A percentile compares a stretch with the other conserved stretches of the same genome.
Evolutionary conservation across 768 basidiomycete species (phyloP).

Genomic region (Naganishia antarctica): DNA sequence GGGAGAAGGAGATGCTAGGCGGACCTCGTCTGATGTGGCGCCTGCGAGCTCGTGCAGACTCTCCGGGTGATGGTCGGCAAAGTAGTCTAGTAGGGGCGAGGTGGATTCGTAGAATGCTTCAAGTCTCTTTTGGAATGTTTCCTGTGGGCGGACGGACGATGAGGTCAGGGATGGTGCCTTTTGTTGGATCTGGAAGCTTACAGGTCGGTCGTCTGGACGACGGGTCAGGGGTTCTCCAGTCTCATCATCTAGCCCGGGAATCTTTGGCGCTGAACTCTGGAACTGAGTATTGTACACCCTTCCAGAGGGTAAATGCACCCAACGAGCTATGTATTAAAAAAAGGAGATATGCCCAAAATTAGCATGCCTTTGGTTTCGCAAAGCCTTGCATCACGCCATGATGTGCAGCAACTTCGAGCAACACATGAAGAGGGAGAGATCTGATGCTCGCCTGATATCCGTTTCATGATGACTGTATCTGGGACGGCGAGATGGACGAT

Average conservation of each 20-base stretch:
- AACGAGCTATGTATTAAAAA: constrained; percentile 49
- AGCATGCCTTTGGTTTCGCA: too few species aligned
- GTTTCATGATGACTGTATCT: constrained; percentile 47
- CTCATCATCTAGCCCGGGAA: constrained; percentile 46
- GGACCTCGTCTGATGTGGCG: constrained; percentile 50
- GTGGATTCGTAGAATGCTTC: constrained; percentile 49
- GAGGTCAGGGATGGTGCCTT: neutral
- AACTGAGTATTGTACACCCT: constrained; percentile 49
- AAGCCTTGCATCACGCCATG: too few species aligned
- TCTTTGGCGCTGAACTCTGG: constrained; percentile 41
- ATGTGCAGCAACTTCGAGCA: neutral
- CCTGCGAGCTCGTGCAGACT: constrained; percentile 45
- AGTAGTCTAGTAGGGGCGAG: constrained; percentile 48
- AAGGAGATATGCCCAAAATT: too few species aligned
- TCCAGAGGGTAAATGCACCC: constrained; percentile 49
- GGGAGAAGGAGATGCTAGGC: constrained; percentile 32
- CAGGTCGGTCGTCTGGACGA: constrained; percentile 49
- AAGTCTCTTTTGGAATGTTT: constrained; percentile 47
- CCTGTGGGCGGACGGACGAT: constrained; percentile 32
- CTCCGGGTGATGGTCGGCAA: constrained; percentile 42
- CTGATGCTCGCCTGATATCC: constrained; percentile 44
- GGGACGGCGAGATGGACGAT: constrained; percentile 49
- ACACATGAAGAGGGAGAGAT: neutral
- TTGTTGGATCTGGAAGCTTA: constrained; percentile 24
- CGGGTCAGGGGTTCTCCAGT: constrained; percentile 48